phyloP scores from a whole-genome alignment of 2,329 filamentous ascomycete genomes.

The Pyrenophora graminea region DNA sequence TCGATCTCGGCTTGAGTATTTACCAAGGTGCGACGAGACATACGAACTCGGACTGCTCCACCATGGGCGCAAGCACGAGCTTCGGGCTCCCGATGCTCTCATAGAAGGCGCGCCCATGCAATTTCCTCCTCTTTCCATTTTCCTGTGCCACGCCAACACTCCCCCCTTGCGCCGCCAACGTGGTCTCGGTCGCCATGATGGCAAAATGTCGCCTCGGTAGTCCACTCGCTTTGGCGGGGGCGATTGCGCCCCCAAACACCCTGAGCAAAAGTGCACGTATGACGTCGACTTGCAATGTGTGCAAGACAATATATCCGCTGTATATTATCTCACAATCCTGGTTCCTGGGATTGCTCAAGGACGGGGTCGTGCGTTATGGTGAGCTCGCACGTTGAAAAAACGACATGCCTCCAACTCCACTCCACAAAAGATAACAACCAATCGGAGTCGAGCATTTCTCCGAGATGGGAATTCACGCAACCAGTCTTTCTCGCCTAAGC shows the following conservation, averaged over 20 bases:
- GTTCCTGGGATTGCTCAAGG: neutral
- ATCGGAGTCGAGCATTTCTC: slow-evolving; percentile 20
- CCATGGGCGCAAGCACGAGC: slow-evolving; percentile 92
- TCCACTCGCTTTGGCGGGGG: slow-evolving; percentile 16
- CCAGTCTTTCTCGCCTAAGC: no score
- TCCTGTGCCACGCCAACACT: slow-evolving; percentile 11
- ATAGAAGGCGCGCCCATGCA: slow-evolving; percentile 88
- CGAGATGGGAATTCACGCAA: neutral
- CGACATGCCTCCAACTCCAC: slow-evolving; percentile 3
- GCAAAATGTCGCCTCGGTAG: neutral
- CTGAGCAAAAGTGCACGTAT: slow-evolving; percentile 25
- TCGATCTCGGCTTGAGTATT: neutral
- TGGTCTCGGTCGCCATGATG: no score
- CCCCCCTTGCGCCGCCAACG: neutral
- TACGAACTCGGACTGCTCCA: slow-evolving; percentile 97
- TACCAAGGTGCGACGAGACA: slow-evolving; percentile 43
- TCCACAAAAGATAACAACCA: slow-evolving; percentile 4
- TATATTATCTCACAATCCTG: neutral
- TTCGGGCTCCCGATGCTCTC: slow-evolving; percentile 92
- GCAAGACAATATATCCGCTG: no score
- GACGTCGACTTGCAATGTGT: slow-evolving; percentile 8
- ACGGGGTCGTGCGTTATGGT: slow-evolving; percentile 1
- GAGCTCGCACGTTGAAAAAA: slow-evolving; percentile 12
- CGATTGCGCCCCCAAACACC: slow-evolving; percentile 29
- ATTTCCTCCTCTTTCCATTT: slow-evolving; percentile 54